These are phyloP conservation scores for Backusella mclennaniae DNA, from an alignment of 192 early-diverging fungal genomes.

Conservation along the genomic window DNA sequence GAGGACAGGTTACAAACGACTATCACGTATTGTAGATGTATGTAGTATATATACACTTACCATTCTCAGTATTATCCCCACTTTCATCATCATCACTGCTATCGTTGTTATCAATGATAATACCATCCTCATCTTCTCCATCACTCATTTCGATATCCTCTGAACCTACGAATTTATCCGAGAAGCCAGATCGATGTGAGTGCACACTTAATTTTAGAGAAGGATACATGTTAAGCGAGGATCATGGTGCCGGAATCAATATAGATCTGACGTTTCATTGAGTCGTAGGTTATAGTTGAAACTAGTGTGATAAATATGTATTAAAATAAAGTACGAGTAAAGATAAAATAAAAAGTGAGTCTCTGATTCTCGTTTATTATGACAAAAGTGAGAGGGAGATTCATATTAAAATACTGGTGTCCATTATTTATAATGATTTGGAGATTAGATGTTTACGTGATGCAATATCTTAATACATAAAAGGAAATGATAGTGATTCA, in stretches of 20 bases:
- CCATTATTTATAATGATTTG: too few relatives aligned
- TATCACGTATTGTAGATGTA: not conserved
- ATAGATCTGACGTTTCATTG: constrained; percentile 67
- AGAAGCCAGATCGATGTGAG: constrained; percentile 27
- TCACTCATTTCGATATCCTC: constrained; percentile 53
- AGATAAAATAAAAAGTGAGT: too few relatives aligned
- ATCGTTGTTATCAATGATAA: constrained; percentile 37
- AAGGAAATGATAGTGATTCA: too few relatives aligned
- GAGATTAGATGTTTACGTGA: too few relatives aligned
- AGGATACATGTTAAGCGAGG: not conserved
- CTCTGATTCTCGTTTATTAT: too few relatives aligned
- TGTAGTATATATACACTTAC: constrained; percentile 1
- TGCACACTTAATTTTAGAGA: not conserved
- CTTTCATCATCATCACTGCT: constrained; percentile 43
- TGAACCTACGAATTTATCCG: constrained; percentile 70
- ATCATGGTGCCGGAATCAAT: constrained; percentile 85
- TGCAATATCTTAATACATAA: too few relatives aligned
- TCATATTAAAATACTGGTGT: too few relatives aligned
- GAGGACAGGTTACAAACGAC: not conserved
- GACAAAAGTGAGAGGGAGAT: too few relatives aligned
- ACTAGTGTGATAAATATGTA: constrained; percentile 9
- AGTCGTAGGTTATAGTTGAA: constrained; percentile 61
- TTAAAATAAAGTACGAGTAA: too few relatives aligned
- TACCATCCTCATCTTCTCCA: constrained; percentile 53
- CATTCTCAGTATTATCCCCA: constrained; percentile 33